Base-by-base conservation (phyloP, 805 yeast genomes). In the Komagataella ulmi region DNA sequence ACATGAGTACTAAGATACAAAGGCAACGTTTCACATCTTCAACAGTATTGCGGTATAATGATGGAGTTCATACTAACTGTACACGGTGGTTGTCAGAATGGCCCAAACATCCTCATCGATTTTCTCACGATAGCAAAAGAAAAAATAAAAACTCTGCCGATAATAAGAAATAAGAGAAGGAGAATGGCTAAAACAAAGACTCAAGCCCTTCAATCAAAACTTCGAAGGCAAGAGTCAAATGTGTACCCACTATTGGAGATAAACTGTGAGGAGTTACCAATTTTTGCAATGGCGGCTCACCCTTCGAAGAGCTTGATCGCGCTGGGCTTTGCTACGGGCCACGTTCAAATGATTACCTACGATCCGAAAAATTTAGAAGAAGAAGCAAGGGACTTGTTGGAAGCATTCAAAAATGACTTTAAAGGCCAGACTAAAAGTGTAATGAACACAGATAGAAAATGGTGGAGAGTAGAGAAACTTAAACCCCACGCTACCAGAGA, bases 311-410 rank as follows among this genome's bases (percentile, higher is more conserved):
- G 85, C 4, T 64, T 83, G 3, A 59, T 87, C 12, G 75, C 80
- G 0, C 69, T 82, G 8, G 97, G 97, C 0, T 69, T 85, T n/a
- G 93, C 88, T 0, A 79, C 88, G 1, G 98, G 98, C 2, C 81
- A 81, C 59, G 76, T 89, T 0, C 76, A 71, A 55, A 74, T 88
- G 53, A 70, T 79, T 50, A 65, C 69, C 45, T 90, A 89, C 57
- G 75, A 81, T 53, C 72, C 74, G 0, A 75, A 69, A 1, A 57
- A 59, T 44, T 66, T 83, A n/a, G 43, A 58, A 23, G 65, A 65
- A 40, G 18, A 52, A 7, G 53, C 52, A 10, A 45, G 53, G 2
- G 36, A 36, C 2, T 48, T 18, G 2, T 49, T 50, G 2, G 50
- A 51, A 17, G 47, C 19, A 12, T 30, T 30, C 40, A 30, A 10